Evolutionary conservation across 371 early-diverging fungal species (phyloP).

Genomic region (Mortierella sp.): DNA sequence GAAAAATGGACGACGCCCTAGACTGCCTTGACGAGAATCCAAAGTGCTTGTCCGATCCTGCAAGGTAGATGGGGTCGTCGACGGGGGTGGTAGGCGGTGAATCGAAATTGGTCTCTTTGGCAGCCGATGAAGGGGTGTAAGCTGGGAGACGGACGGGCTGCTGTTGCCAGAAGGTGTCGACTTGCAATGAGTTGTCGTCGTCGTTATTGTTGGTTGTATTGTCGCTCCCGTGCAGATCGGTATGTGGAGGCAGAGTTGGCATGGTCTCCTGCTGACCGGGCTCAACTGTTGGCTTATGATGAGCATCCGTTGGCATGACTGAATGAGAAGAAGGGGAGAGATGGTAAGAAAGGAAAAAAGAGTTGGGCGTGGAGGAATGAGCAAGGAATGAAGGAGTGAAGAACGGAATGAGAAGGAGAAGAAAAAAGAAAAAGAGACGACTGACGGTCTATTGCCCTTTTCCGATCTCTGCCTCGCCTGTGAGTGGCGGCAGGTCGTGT

Average conservation of each 20-base stretch:
- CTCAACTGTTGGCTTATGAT: neutral
- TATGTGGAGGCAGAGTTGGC: neutral
- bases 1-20: conserved; percentile 38
- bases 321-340: neutral
- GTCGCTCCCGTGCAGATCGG: conserved; percentile 1
- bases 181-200: conserved; percentile 9
- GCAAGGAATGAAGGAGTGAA: neutral
- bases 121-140: conserved; percentile 41
- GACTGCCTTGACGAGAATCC: conserved; percentile 28
- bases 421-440: neutral
- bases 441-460: neutral
- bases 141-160: conserved; percentile 41
- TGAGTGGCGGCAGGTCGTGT: neutral
- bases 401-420: neutral
- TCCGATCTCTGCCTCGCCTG: neutral
- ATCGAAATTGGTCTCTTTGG: conserved; percentile 17
- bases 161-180: conserved; percentile 37
- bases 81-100: conserved; percentile 30
- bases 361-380: neutral
- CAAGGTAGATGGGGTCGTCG: conserved; percentile 35
- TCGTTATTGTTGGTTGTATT: neutral
- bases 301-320: neutral
- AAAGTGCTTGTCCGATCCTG: conserved; percentile 39
- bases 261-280: neutral
- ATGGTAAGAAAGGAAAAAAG: neutral